Evolutionary conservation across 2,329 filamentous ascomycete species (phyloP).

Genomic region (Trichoderma koningiopsis): DNA sequence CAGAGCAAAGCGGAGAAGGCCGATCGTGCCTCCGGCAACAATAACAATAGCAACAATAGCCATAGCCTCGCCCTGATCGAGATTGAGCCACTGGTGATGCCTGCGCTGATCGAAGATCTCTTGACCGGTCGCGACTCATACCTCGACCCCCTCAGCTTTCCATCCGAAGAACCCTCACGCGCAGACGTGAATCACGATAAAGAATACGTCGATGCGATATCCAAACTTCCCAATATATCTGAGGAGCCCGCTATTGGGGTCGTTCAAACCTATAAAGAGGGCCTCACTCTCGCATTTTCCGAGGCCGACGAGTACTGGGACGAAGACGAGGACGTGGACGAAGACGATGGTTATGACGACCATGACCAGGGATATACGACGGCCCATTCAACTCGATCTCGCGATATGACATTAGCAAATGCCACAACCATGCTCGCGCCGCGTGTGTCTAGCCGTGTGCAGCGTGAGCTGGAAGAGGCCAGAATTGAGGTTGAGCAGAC

Average conservation of each 20-base stretch:
- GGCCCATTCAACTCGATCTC: conserved; percentile 73
- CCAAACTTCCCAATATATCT: conserved; percentile 37
- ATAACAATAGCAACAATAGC: neutral
- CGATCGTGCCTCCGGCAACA: conserved; percentile 18
- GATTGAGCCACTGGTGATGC: conserved; percentile 7
- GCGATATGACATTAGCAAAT: conserved; percentile 58
- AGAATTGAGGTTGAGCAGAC: conserved; percentile 69
- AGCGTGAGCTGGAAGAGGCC: conserved; percentile 70
- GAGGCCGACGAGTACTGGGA: conserved; percentile 73
- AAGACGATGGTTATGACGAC: conserved; percentile 49
- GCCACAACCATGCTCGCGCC: conserved; percentile 68
- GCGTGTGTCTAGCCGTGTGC: conserved; percentile 66
- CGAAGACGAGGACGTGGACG: conserved; percentile 72
- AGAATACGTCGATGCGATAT: conserved; percentile 31
- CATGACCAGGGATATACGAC: conserved; percentile 71
- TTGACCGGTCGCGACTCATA: conserved; percentile 33
- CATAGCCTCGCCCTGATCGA: neutral
- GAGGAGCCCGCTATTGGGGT: conserved; percentile 36
- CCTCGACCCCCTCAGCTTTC: conserved; percentile 34
- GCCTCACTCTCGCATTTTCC: conserved; percentile 36
- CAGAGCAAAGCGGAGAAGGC: conserved; percentile 46
- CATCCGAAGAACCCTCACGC: conserved; percentile 33
- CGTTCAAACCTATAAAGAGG: conserved; percentile 32
- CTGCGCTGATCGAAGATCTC: conserved; percentile 27
- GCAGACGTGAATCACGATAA: conserved; percentile 33